phyloP scores from a whole-genome alignment of 2,329 filamentous ascomycete genomes.

The Aspergillus sp. region DNA sequence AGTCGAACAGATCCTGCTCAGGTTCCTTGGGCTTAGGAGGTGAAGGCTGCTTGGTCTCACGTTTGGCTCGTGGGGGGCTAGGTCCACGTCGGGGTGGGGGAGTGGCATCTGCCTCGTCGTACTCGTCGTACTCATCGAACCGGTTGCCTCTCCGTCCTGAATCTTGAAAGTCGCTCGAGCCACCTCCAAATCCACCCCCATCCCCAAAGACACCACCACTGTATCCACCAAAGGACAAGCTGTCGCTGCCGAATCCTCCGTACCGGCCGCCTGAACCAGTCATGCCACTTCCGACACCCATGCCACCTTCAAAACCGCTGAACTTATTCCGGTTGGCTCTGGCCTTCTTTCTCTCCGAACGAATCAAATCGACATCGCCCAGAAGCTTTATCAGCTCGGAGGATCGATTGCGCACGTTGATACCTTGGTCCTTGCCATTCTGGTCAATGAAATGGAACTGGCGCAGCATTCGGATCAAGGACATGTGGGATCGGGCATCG shows the following conservation, averaged over 20 bases:
- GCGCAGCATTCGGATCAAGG: slow-evolving; percentile 93
- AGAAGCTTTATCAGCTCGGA: slow-evolving; percentile 95
- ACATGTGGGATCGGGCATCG: slow-evolving; percentile 90
- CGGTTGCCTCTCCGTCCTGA: slow-evolving; percentile 60
- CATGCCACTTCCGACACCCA: slow-evolving; percentile 53
- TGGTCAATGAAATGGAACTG: slow-evolving; percentile 96
- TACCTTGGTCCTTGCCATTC: slow-evolving; percentile 96
- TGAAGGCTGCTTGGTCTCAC: slow-evolving; percentile 63
- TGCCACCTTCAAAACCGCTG: slow-evolving; percentile 83
- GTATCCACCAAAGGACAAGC: slow-evolving; percentile 59
- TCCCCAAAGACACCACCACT: slow-evolving; percentile 85
- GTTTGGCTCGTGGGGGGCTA: slow-evolving; percentile 29
- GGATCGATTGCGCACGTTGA: slow-evolving; percentile 94
- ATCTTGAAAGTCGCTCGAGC: slow-evolving; percentile 67
- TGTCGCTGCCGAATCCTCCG: slow-evolving; percentile 87
- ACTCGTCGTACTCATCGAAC: slow-evolving; percentile 97
- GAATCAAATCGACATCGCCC: slow-evolving; percentile 59
- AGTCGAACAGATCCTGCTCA: slow-evolving; percentile 84
- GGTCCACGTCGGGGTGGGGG: slow-evolving; percentile 52
- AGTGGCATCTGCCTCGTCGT: slow-evolving; percentile 66
- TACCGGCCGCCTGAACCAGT: slow-evolving; percentile 61
- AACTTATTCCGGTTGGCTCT: slow-evolving; percentile 89
- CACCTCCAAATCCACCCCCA: slow-evolving; percentile 85
- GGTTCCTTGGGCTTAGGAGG: slow-evolving; percentile 78
- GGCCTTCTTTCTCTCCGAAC: slow-evolving; percentile 76